Evolutionary conservation across 768 basidiomycete species (phyloP).

Genomic region (Hericium coralloides): DNA sequence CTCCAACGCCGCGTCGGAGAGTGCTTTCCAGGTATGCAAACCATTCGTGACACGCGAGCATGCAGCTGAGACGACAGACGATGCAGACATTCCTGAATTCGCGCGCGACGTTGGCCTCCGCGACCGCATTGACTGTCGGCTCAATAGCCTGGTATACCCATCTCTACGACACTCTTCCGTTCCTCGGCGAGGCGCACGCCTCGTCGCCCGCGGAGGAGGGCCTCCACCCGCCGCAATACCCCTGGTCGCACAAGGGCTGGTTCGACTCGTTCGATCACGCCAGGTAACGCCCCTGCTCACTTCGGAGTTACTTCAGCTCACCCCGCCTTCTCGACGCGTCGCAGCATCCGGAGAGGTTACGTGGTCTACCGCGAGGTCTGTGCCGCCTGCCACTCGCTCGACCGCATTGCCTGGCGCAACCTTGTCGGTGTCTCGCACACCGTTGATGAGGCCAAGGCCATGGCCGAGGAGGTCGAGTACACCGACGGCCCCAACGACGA

Average conservation of each 20-base stretch:
- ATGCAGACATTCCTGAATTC: constrained; percentile 58
- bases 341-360: constrained; percentile 90
- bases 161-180: constrained; percentile 83
- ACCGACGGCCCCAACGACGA: constrained; percentile 89
- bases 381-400: constrained; percentile 96
- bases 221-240: constrained; percentile 77
- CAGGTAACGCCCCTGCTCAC: constrained; percentile 46
- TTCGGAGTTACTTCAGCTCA: constrained; percentile 6
- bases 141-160: constrained; percentile 96
- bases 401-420: constrained; percentile 99
- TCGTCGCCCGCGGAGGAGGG: constrained; percentile 91
- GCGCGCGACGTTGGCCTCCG: constrained; percentile 65
- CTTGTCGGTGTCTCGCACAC: constrained; percentile 97
- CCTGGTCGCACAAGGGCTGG: constrained; percentile 85
- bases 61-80: not conserved
- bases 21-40: constrained; percentile 54
- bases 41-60: not conserved
- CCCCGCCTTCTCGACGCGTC: not conserved
- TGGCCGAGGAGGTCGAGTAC: constrained; percentile 98
- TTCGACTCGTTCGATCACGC: constrained; percentile 95
- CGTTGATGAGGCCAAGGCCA: constrained; percentile 75
- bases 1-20: constrained; percentile 44
- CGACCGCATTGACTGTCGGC: constrained; percentile 71
- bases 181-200: constrained; percentile 88
- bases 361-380: constrained; percentile 99